Base-by-base conservation (phyloP, 768 basidiomycete genomes). In the Suillus paluster region DNA sequence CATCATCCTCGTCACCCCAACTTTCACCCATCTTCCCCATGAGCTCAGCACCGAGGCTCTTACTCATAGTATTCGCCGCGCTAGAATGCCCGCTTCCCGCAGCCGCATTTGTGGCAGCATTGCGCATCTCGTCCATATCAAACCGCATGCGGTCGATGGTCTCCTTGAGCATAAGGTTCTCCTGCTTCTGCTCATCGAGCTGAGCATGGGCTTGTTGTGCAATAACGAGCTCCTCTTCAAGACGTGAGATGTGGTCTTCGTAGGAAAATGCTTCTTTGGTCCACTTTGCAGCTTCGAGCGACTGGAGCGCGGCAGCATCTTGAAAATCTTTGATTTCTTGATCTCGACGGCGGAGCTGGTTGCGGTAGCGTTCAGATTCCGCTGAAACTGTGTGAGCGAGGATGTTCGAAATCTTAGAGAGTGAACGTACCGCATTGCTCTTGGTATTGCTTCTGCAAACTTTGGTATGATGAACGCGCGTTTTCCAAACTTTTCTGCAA, bases 61-160 rank as follows among this genome's bases (percentile, higher is more conserved):
- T 91, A 67, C 89, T 90, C 59, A 92, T 67, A 19, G 84, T 88
- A 45, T 82, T 84, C 36, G 76, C 76, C 19, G 73, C 78, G 68
- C 87, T 93, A 45, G 77, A 78, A 52, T 65, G 69, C 36, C 81
- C 82, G 54, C 81, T 83, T 15, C 77, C 75, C 23, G 63, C 67
- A n/a, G 75, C 76, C 44, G 75, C 72, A 44, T 66, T 75, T 42
- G 77, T 72, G 6, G 80, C 78, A 52, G 74, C 77, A 57, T 78
- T 85, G 44, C 94, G 83, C 81, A 96, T 85, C 75, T 96, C 94
- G 67, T 98, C 95, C 83, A 98, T 86, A 68, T 98, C 96, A 66
- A 90, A 97, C 36, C 93, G 83, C 85, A 97, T 89, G 52, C 95
- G 84, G 72, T 97, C 95, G 67, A 98, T 98, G 2, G 95, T 97